A percentile compares a stretch with the other conserved stretches of the same genome.
Evolutionary conservation across 2,329 filamentous ascomycete species (phyloP).

Genomic region (Verticillium nubilum): DNA sequence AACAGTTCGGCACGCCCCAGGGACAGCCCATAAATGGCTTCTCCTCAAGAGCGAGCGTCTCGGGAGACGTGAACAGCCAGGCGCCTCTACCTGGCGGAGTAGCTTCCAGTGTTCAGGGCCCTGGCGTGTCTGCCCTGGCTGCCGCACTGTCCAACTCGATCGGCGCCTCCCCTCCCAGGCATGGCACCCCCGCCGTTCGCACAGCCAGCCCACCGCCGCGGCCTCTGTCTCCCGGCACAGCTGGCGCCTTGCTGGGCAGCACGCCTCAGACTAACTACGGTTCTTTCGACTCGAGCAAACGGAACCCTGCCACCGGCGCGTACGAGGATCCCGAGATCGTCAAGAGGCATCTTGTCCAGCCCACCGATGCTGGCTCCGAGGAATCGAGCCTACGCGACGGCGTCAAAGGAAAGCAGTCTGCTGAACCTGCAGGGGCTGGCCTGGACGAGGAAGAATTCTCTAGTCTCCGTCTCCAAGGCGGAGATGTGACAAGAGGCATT

Average conservation of each 20-base stretch:
- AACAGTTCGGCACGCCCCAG: constrained; percentile 28
- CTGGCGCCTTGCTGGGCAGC: constrained; percentile 36
- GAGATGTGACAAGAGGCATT: constrained; percentile 89
- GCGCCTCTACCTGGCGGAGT: constrained; percentile 59
- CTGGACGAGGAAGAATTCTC: constrained; percentile 78
- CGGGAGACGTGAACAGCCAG: constrained; percentile 42
- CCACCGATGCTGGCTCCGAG: constrained; percentile 46
- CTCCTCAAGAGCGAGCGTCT: constrained; percentile 13
- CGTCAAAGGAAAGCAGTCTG: constrained; percentile 50
- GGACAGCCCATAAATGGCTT: constrained; percentile 34
- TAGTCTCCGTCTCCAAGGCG: constrained; percentile 85
- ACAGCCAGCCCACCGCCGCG: constrained; percentile 50
- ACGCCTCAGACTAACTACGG: constrained; percentile 69
- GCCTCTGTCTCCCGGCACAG: constrained; percentile 32
- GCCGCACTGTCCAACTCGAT: constrained; percentile 76
- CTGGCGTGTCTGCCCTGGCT: constrained; percentile 81
- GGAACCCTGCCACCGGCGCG: constrained; percentile 43
- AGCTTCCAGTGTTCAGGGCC: constrained; percentile 63
- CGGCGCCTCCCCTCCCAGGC: constrained; percentile 63
- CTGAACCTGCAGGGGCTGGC: constrained; percentile 26
- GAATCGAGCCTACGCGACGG: constrained; percentile 37
- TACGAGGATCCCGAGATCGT: constrained; percentile 90
- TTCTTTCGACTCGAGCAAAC: constrained; percentile 70
- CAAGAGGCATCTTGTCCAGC: constrained; percentile 78
- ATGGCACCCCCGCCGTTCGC: constrained; percentile 59